A percentile compares a stretch with the other conserved stretches of the same genome.
Evolutionary conservation across 2,329 filamentous ascomycete genomes (phyloP).

Genomic region (Clarireedia homoeocarpa): DNA sequence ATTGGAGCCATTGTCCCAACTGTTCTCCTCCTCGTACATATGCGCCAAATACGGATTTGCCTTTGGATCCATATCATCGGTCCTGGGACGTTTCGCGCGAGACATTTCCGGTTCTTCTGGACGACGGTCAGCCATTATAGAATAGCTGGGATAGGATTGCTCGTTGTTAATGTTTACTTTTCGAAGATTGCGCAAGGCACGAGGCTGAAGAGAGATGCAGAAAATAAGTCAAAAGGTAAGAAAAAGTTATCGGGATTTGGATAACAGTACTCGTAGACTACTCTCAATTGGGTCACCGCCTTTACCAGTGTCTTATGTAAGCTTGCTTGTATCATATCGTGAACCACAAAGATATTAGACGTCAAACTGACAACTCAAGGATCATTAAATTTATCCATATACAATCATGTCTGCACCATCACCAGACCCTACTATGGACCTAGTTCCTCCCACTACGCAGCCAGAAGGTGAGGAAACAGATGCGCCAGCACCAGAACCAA

Average conservation of each 20-base stretch:
- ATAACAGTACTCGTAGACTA: neutral
- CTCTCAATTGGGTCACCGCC: conserved; percentile 10
- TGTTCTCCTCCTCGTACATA: conserved; percentile 54
- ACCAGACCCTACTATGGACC: conserved; percentile 27
- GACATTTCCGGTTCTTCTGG: conserved; percentile 40
- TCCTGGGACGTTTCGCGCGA: conserved; percentile 39
- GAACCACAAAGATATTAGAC: neutral
- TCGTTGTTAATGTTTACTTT: conserved; percentile 23
- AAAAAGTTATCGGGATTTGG: conserved; percentile 9
- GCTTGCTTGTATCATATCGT: neutral
- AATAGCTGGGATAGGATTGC: conserved; percentile 13
- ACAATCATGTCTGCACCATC: conserved; percentile 27
- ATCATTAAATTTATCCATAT: conserved; percentile 3
- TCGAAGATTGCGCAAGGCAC: conserved; percentile 9
- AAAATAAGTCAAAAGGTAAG: neutral
- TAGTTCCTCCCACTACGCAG: conserved; percentile 21
- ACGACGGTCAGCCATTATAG: conserved; percentile 48
- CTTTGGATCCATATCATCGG: conserved; percentile 39
- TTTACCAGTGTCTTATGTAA: conserved; percentile 1
- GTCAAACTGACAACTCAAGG: neutral
- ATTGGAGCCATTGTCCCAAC: conserved; percentile 30
- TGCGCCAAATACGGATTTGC: conserved; percentile 89
- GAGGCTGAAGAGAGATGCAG: conserved; percentile 16
- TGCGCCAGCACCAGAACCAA: conserved; percentile 47
- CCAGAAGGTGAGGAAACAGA: conserved; percentile 33